Evolutionary conservation across 768 basidiomycete species (phyloP), one percentile per base, ranked within the genome.

Genomic region (Tremella fuciformis): DNA sequence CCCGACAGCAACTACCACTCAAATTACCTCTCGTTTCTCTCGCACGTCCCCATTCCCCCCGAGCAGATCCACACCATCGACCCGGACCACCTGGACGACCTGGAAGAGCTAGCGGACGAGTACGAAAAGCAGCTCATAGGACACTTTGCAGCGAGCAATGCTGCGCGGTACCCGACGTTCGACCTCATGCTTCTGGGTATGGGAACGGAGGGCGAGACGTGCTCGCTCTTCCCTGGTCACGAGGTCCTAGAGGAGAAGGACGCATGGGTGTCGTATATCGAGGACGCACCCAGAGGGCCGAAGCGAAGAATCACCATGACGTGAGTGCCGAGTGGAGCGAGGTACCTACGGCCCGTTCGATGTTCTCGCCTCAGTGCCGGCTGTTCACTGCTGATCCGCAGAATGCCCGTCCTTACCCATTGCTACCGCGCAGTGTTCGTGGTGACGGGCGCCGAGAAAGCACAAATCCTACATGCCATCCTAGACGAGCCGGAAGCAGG

Each of bases 201-300:
- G 83, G 96, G 96, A 38, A 87, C 88, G 4, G 96, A 97, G 75
- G 94, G 94, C 16, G 96, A 99, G 81, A 98, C 94, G 50, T 89
- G 87, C 58, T 91, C 89, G n/a, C 86, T 99, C 66, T 99, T 99
- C 84, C 96, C 96, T 11, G 88, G 83, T 8, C 94, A 98, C 73
- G 79, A 78, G 40, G 82, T 97, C 34, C 83, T 99, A 50, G 62
- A 77, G 19, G 94, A 97, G 79, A 84, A 82, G 54, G 91, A 92
- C 76, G 84, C 89, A 52, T 99, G 96, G 96, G 91, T 99, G 19
- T 91, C 91, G 2, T 88, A 84, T 77, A 80, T 98, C 69, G 87
- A 89, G 18, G 91, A 98, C 79, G 88, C 89, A 26, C 96, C 96
- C n/a, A 96, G 98, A 78, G 91, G 90, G 0, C 96, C 96, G 6